Percentiles rank a stretch among this genome's conserved stretches.
phyloP scores from a whole-genome alignment of 2,329 filamentous ascomycete species.

The Ophiostoma sp. region DNA sequence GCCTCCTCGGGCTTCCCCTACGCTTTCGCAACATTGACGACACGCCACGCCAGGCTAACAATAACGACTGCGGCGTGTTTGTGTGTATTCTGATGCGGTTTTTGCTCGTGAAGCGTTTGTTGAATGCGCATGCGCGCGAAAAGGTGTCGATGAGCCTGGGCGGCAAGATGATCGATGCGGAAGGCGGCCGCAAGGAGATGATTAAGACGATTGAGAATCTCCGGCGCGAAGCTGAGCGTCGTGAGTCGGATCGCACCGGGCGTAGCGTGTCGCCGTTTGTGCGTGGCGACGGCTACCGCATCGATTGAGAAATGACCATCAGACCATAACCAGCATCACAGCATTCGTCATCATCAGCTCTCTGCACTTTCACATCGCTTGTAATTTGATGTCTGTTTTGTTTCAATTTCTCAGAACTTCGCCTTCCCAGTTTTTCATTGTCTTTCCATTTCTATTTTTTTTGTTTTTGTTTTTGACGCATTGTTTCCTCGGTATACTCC shows the following conservation, averaged over 20 bases:
- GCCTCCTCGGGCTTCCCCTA: slow-evolving; percentile 60
- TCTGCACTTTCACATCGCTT: background rate
- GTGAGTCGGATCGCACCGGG: slow-evolving; percentile 34
- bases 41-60: slow-evolving; percentile 84
- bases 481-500: background rate
- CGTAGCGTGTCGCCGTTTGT: slow-evolving; percentile 39
- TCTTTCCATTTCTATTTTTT: background rate
- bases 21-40: slow-evolving; percentile 78
- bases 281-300: slow-evolving; percentile 38
- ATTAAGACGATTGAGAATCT: slow-evolving; percentile 79
- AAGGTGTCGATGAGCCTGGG: slow-evolving; percentile 94
- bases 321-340: too few species aligned
- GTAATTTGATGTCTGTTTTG: background rate
- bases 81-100: slow-evolving; percentile 95
- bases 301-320: slow-evolving; percentile 34
- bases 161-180: slow-evolving; percentile 75
- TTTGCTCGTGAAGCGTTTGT: slow-evolving; percentile 75
- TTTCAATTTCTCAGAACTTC: too few species aligned
- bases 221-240: slow-evolving; percentile 78
- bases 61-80: slow-evolving; percentile 90
- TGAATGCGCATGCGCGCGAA: slow-evolving; percentile 71
- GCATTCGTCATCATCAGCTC: too few species aligned
- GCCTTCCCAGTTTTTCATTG: background rate
- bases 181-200: slow-evolving; percentile 82
- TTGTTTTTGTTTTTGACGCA: background rate